These are phyloP conservation scores for Plasmodium billcollinsi DNA, from an alignment of 169 alveolate genomes.

Conservation along the genomic window DNA sequence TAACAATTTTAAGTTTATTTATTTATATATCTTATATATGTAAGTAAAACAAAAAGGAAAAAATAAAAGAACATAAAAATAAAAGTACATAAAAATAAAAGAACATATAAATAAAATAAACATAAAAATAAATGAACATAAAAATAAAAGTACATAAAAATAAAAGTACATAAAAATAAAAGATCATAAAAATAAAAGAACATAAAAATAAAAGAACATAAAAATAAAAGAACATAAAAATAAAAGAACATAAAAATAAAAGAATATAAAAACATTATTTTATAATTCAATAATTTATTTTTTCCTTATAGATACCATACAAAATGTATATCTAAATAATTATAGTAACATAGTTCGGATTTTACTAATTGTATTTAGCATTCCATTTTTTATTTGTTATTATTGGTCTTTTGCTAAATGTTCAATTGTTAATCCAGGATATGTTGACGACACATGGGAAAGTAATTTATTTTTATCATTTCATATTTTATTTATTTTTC, in stretches of 20 bases:
- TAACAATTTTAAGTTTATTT: constrained; percentile 38
- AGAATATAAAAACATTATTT: background rate
- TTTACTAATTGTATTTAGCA: constrained; percentile 18
- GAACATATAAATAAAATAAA: background rate
- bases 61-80: background rate
- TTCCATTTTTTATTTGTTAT: constrained; percentile 47
- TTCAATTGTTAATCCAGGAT: constrained; percentile 40
- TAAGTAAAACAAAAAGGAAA: constrained; percentile 4
- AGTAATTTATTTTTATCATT: constrained; percentile 8
- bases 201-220: background rate
- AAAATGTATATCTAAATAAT: constrained; percentile 51
- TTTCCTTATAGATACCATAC: constrained; percentile 33
- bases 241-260: background rate
- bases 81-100: background rate
- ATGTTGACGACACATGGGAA: constrained; percentile 69
- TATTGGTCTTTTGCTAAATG: constrained; percentile 66
- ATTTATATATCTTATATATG: constrained; percentile 51
- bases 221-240: background rate
- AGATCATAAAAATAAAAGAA: background rate
- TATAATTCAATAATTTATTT: background rate
- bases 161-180: too few species aligned
- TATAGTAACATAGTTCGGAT: constrained; percentile 24
- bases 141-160: background rate
- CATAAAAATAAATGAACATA: background rate
- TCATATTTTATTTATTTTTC: background rate